Evolutionary conservation across 768 basidiomycete genomes (phyloP), one percentile per base, ranked within the genome.

Genomic region (Tylopilus cervinicoccineus): DNA sequence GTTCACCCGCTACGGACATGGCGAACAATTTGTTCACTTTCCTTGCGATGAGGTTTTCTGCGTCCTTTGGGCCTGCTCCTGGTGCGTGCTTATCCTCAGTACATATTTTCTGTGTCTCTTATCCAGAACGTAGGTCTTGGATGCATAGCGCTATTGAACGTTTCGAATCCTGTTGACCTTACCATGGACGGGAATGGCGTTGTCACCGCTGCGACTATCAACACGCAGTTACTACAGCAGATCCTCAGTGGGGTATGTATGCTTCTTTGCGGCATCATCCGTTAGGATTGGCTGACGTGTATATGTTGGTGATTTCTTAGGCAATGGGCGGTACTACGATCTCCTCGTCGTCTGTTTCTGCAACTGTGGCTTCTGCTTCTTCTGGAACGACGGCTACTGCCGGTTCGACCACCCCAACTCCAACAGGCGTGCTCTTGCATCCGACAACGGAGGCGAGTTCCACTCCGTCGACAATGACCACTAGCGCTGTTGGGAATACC

Each of bases 41-140:
- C 49, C 53, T 63, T n/a, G 57, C 63, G 13, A 59, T 62, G 62
- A 59, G 62, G 38, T 65, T 62, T 36, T 62, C 63, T 2, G 28
- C 36, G 9, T 45, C 63, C 1, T 51, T 63, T 38, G 60, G 57
- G 12, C 63, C 63, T 32, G 48, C 47, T 38, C 60, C 60, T 12
- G 62, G 62, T 64, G 11, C 7, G 56, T 50, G 19, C 37, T 22
- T 14, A 27, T 9, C 27, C n/a, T 7, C 6, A 16, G 8, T 31
- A 14, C 16, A 20, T 22, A 13, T 22, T 26, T 40, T 2, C 11
- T 5, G 6, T 6, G 0, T 38, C 17, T 22, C 50, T 61, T 24
- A 59, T 36, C n/a, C 22, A 16, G 20, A 37, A 3, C 19, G 10
- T 34, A 63, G 61, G 61, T 33, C 61, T 63, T 29, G 60, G 44